phyloP scores from a whole-genome alignment of 2,329 filamentous ascomycete genomes.

The Triangularia setosa region DNA sequence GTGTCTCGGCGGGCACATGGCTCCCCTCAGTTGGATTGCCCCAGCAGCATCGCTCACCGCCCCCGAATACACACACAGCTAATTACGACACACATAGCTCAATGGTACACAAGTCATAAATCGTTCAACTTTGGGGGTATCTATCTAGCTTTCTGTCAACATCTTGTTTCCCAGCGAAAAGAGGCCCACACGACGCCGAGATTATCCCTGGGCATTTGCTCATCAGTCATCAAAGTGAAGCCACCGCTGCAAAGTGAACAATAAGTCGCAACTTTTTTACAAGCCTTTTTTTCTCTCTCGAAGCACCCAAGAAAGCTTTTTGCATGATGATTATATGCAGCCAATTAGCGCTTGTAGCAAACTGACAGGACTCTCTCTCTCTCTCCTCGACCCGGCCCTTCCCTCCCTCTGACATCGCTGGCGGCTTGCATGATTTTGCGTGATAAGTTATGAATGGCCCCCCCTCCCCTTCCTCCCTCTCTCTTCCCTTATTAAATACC shows the following conservation, averaged over 20 bases:
- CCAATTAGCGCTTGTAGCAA: not conserved
- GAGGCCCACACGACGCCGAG: not conserved
- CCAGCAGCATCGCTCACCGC: too few species aligned
- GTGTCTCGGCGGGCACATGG: too few species aligned
- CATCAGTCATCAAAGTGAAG: constrained; percentile 12
- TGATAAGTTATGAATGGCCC: not conserved
- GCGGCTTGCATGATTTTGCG: not conserved
- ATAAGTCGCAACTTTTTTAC: not conserved
- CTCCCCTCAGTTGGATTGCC: too few species aligned
- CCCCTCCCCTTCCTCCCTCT: not conserved
- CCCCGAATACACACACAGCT: too few species aligned
- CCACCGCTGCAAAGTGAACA: not conserved
- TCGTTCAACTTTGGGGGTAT: constrained; percentile 26
- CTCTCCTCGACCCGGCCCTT: not conserved
- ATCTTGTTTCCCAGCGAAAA: constrained; percentile 14
- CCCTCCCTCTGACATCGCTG: not conserved
- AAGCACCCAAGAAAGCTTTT: not conserved
- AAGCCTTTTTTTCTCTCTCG: not conserved
- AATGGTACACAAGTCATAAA: constrained; percentile 16
- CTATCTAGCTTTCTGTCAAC: constrained; percentile 26
- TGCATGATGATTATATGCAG: not conserved
- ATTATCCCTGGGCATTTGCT: constrained; percentile 7
- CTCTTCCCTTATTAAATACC: not conserved
- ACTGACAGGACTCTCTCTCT: not conserved
- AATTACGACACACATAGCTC: not conserved